Base-by-base conservation (phyloP, 768 basidiomycete genomes). In the Paxillus ammoniavirescens region DNA sequence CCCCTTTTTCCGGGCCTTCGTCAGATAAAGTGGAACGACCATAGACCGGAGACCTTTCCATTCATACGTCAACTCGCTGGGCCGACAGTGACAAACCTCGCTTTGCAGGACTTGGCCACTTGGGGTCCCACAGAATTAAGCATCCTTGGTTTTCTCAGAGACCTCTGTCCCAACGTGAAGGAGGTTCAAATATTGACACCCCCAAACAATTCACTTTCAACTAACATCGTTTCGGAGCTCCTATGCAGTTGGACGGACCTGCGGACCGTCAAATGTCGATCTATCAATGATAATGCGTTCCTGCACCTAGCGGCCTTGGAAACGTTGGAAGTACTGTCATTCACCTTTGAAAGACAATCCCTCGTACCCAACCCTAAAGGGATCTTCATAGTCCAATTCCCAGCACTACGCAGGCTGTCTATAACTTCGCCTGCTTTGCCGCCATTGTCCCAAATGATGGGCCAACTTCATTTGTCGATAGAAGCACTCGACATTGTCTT, bases 11-110 rank as follows among this genome's bases (percentile, higher is more conserved):
- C 52, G 5, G 40, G 40, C 15, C 41, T 53, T 17, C 33, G 46
- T n/a, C 38, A 33, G 3, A 31, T 53, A 37, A 5, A 12, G n/a
- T 53, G 52, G 52, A 40, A 50, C 28, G 47, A 50, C 6, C 28
- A 26, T 12, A 37, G 47, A 14, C 10, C 52, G 28, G 52, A 53
- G 8, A 49, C 37, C 17, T 50, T 53, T 30, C 17, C 52, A 6
- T 53, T 50, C 30, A 38, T 53, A 37, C 47, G 52, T 23, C 30
- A 17, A 41, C 35, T 53, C 21, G 47, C 52, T 13, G 52, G 52
- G 17, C 38, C 52, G 14, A 50, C 10, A 30, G 38, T 53, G 30
- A 53, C 47, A 13, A 38, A 44, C 26, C 15, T 53, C 9, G n/a
- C 6, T 9, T 49, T 53, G 15, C 14, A 6, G 26, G 31, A 38